Percentiles rank a stretch among this genome's conserved stretches.
Conservation (phyloP, 495 filamentous ascomycete species). For the Xylaria sp. region DNA sequence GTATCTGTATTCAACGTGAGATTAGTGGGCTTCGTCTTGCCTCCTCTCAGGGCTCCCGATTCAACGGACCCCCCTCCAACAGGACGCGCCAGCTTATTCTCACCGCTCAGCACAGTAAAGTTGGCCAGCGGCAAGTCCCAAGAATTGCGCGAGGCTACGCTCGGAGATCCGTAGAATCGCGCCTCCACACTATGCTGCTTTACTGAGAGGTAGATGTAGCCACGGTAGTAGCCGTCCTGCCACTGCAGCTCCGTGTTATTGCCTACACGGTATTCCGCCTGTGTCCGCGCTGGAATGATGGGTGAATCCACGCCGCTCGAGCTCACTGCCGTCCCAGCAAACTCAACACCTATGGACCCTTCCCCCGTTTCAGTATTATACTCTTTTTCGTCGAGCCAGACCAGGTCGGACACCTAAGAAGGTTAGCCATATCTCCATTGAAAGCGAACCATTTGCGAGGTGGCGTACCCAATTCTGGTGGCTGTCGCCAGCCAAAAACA, state of each 20-base stretch:
- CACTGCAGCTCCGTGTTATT: constrained; percentile 69
- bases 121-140: constrained; percentile 67
- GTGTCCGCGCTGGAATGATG: constrained; percentile 48
- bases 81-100: constrained; percentile 56
- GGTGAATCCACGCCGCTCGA: constrained; percentile 59
- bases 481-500: constrained; percentile 70
- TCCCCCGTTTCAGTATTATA: constrained; percentile 64
- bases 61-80: constrained; percentile 60
- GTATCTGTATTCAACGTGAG: constrained; percentile 58
- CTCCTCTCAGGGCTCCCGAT: constrained; percentile 56
- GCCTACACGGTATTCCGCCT: constrained; percentile 50
- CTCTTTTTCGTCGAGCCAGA: constrained; percentile 62
- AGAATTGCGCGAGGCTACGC: constrained; percentile 52
- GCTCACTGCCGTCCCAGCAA: constrained; percentile 68
- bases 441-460: not conserved
- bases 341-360: constrained; percentile 70
- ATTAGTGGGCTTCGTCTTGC: constrained; percentile 55
- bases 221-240: constrained; percentile 72
- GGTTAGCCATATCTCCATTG: constrained; percentile 18
- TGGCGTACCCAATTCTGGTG: constrained; percentile 66
- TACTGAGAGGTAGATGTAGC: constrained; percentile 56
- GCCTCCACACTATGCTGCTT: constrained; percentile 35
- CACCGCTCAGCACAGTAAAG: constrained; percentile 64
- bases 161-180: constrained; percentile 50
- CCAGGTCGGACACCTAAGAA: constrained; percentile 60